Conservation (phyloP, 2,329 filamentous ascomycete species). For the Laburnicola sp. region DNA sequence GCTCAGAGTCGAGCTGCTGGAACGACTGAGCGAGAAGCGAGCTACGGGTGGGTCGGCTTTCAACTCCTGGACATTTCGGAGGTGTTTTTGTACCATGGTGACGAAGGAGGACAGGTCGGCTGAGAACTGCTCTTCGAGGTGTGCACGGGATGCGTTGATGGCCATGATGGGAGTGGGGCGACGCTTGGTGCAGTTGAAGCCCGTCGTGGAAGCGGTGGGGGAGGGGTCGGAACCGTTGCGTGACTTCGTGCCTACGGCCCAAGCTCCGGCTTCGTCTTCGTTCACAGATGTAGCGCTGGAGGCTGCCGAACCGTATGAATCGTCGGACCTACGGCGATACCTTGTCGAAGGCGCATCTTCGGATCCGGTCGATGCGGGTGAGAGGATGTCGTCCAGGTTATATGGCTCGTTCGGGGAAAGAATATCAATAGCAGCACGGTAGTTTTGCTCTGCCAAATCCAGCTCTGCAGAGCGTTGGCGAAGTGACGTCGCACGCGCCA, state of each 20-base stretch:
- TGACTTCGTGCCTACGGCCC: background rate
- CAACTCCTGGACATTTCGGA: conserved; percentile 29
- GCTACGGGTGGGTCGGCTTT: conserved; percentile 19
- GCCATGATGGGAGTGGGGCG: conserved; percentile 11
- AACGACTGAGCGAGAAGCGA: conserved; percentile 20
- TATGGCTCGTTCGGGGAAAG: conserved; percentile 20
- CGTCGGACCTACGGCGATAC: conserved; percentile 20
- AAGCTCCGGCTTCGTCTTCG: conserved; percentile 10
- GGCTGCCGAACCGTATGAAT: conserved; percentile 25
- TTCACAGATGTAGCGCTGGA: conserved; percentile 28
- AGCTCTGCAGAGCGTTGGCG: conserved; percentile 36
- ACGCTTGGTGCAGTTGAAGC: conserved; percentile 2
- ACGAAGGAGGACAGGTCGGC: conserved; percentile 31
- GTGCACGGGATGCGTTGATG: conserved; percentile 9
- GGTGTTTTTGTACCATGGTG: conserved; percentile 33
- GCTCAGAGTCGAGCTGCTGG: conserved; percentile 20
- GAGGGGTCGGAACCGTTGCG: conserved; percentile 2
- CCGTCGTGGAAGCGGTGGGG: background rate
- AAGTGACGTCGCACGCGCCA: conserved; percentile 40
- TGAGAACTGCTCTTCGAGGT: conserved; percentile 26
- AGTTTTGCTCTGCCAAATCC: conserved; percentile 41
- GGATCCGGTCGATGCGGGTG: conserved; percentile 24
- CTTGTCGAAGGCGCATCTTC: conserved; percentile 13
- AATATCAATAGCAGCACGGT: conserved; percentile 33
- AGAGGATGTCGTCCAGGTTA: conserved; percentile 22